Evolutionary conservation across 495 filamentous ascomycete species (phyloP), one percentile per base, ranked within the genome.

Genomic region (Bombardia bombarda): DNA sequence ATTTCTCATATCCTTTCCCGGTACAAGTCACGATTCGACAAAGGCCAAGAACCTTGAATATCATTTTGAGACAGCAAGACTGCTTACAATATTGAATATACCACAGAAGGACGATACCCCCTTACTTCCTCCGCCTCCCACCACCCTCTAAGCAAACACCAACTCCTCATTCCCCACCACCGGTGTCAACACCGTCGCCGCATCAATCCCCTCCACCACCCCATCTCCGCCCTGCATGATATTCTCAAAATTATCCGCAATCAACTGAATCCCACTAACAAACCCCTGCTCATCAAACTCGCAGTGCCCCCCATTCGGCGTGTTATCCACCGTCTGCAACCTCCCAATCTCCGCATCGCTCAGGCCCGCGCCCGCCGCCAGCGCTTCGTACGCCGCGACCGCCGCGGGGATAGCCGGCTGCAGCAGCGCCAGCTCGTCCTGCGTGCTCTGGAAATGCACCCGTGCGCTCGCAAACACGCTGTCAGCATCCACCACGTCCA

Each of bases 371-470:
- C 30, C 47, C 0, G 55, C 32, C 4, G 60, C 69, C 14, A 69
- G 35, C 32, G 58, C 46, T 53, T 72, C 67, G 50, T 67, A 75
- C n/a, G 71, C 71, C 30, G 32, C 28, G 44, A 75, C 53, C 0
- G 68, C 67, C n/a, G 56, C 52, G 2, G 68, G 71, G 34, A 75
- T 70, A 3, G 61, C 58, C 0, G 49, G 50, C 47, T 73, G 68
- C 35, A 75, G 60, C 3, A 58, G 42, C 5, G 59, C 43, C 16
- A 72, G 53, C 45, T 75, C 71, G 22, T 57, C 41, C 54, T 67
- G 60, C 21, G 71, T 75, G 43, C 60, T 67, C 52, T 75, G 71
- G 55, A 66, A 75, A 50, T 75, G 71, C 17, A 75, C 55, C 42
- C 55, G 61, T 36, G 62, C 62, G 28, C 46, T 53, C 7, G 52